Evolutionary conservation across 177 flowering plant species (phyloP).

Genomic region (Vitis hybrid): DNA sequence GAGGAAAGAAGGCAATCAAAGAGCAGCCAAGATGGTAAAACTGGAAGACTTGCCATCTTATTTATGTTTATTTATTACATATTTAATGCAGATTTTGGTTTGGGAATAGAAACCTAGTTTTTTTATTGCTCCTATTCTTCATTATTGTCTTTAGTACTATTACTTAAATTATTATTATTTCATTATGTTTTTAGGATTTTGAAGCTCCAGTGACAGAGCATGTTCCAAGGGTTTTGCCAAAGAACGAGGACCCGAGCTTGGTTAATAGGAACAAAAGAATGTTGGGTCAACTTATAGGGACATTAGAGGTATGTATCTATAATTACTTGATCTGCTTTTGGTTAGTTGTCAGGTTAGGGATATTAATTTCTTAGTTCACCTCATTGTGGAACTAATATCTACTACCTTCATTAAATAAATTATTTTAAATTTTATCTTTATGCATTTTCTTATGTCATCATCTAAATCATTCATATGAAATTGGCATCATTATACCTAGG

Average conservation of each 20-base stretch:
- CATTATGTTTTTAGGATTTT: conserved; percentile 44
- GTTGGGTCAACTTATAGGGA: conserved; percentile 86
- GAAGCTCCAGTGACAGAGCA: conserved; percentile 47
- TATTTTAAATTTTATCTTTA: too few relatives aligned
- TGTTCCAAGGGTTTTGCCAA: conserved; percentile 86
- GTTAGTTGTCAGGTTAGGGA: neutral
- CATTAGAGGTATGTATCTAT: conserved; percentile 66
- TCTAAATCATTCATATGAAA: too few relatives aligned
- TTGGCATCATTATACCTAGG: too few relatives aligned
- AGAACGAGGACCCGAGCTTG: conserved; percentile 77
- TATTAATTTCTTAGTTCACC: too few relatives aligned
- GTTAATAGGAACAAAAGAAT: conserved; percentile 92
- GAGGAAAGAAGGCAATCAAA: conserved; percentile 46
- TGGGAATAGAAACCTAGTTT: neutral
- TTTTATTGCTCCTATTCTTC: neutral
- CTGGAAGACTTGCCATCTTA: neutral
- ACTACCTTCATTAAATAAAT: too few relatives aligned
- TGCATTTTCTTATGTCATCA: too few relatives aligned
- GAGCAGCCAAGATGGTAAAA: conserved; percentile 35
- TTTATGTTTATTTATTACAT: neutral
- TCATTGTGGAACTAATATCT: too few relatives aligned
- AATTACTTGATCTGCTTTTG: neutral
- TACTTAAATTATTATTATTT: neutral
- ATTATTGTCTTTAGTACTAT: neutral
- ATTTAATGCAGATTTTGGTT: too few relatives aligned